Percentiles rank a stretch among this genome's conserved stretches.
These are phyloP conservation scores for Lanmaoa rubissima DNA, from an alignment of 768 basidiomycete species.

Conservation along the genomic window DNA sequence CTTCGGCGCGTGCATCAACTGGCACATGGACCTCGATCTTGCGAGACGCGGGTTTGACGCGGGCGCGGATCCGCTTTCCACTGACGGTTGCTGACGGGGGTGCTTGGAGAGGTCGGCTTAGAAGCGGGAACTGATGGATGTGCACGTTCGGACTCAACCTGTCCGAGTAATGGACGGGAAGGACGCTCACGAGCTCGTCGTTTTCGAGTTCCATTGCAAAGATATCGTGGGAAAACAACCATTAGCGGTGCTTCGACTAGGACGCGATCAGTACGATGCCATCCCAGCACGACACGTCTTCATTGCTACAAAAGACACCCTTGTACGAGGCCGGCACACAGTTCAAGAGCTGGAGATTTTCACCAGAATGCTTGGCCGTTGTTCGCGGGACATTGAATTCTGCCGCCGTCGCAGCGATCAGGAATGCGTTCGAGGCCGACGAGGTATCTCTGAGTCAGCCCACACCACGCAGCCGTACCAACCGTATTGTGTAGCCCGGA, in stretches of 20 bases:
- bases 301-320: conserved; percentile 29
- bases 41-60: conserved; percentile 61
- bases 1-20: conserved; percentile 74
- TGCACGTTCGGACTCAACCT: conserved; percentile 62
- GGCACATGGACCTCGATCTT: conserved; percentile 79
- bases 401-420: conserved; percentile 75
- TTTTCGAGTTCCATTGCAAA: conserved; percentile 28
- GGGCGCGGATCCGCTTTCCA: conserved; percentile 75
- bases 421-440: conserved; percentile 72
- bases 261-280: neutral
- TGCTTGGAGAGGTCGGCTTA: conserved; percentile 67
- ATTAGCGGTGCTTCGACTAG: neutral
- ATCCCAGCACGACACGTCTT: neutral
- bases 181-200: conserved; percentile 62
- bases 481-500: conserved; percentile 52
- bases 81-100: conserved; percentile 71
- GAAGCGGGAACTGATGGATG: conserved; percentile 78
- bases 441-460: conserved; percentile 48
- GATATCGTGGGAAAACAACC: conserved; percentile 17
- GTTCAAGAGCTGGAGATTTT: conserved; percentile 87
- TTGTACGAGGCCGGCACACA: conserved; percentile 81
- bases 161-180: conserved; percentile 75
- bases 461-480: neutral
- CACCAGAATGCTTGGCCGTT: conserved; percentile 56
- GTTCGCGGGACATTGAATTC: conserved; percentile 69